Base-by-base conservation (phyloP, 1,284 basidiomycete species). In the Violaceomyces palustris region DNA sequence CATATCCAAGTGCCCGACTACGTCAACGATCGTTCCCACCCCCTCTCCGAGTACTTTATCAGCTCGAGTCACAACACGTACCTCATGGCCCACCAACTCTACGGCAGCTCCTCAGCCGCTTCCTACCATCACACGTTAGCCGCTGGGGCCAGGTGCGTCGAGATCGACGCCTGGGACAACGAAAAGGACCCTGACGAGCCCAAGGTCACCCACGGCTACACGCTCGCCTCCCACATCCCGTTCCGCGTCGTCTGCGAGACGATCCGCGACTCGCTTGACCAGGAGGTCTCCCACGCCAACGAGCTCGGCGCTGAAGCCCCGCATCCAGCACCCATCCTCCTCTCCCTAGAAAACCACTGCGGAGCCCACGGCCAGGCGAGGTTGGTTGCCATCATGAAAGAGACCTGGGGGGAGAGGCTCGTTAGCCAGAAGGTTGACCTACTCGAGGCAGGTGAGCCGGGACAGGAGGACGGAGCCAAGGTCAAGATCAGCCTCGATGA, bases 301-400 rank as follows among this genome's bases (percentile, higher is more conserved):
- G 23, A 22, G 21, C 49, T 25, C 10, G 21, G 21, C 8, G 35
- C 41, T 3, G 28, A 17, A 22, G 42, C 33, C 9, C 41, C 23
- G 6, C 25, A 22, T 7, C 48, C 56, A 2, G 49, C 54, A 1
- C 82, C 82, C 2, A 75, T 84, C n/a, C 66, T 83, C 39, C 77
- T 84, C 29, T 81, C 80, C 37, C 74, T 84, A 9, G 83, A 84
- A 61, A 83, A 82, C 53, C 82, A 84, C 59, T 81, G 83, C 32
- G 74, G 74, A 3, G 65, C 77, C 0, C 74, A 74, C 19, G 77
- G 77, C 0, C 82, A 84, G 63, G 67, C 73, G 25, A 76, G 82
- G 45, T 70, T 84, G 19, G 80, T 83, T n/a, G 64, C 72, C 25
- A 78, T 81, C 39, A 79, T 84, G 78, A 72, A 76, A 49, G 76